A percentile compares a stretch with the other conserved stretches of the same genome.
Conservation (phyloP, 1,139 yeast species). For the Scheffersomyces parashehatae region DNA sequence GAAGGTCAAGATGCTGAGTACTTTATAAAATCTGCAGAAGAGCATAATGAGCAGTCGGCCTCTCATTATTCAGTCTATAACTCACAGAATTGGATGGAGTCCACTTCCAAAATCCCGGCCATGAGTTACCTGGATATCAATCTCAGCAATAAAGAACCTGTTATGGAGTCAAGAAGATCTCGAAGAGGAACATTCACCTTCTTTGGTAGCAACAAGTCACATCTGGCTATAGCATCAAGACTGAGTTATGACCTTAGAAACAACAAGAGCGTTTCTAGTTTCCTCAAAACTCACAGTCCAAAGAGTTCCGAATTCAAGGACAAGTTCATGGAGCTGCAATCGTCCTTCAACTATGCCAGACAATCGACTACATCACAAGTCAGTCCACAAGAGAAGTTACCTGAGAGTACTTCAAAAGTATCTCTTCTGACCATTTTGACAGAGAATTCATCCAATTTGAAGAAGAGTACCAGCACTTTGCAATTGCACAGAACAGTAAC, state of each 20-base stretch:
- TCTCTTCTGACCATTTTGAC: constrained; percentile 8
- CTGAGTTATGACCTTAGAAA: constrained; percentile 4
- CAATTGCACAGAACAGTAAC: constrained; percentile 8
- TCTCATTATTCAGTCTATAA: constrained; percentile 10
- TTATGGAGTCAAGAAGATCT: not conserved
- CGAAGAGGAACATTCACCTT: constrained; percentile 1
- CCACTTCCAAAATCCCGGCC: constrained; percentile 7
- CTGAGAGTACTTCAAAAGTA: constrained; percentile 4
- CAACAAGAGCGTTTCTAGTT: constrained; percentile 11
- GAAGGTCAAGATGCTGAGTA: not conserved
- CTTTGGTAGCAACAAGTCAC: constrained; percentile 1
- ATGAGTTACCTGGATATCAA: too few relatives aligned
- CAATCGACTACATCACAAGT: constrained; percentile 2
- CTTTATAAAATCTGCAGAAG: not conserved
- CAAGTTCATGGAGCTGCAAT: constrained; percentile 1
- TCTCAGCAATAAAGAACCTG: too few relatives aligned
- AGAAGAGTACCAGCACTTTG: not conserved
- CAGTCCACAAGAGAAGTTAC: constrained; percentile 3
- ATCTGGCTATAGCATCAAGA: not conserved
- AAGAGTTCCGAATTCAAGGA: constrained; percentile 2
- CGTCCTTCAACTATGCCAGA: not conserved
- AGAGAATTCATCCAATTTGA: constrained; percentile 3
- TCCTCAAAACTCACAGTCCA: constrained; percentile 3
- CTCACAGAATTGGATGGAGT: constrained; percentile 22
- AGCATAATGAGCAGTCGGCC: not conserved